Base-by-base conservation (phyloP, 257 asterid genomes). In the Solanum sparsipilum region DNA sequence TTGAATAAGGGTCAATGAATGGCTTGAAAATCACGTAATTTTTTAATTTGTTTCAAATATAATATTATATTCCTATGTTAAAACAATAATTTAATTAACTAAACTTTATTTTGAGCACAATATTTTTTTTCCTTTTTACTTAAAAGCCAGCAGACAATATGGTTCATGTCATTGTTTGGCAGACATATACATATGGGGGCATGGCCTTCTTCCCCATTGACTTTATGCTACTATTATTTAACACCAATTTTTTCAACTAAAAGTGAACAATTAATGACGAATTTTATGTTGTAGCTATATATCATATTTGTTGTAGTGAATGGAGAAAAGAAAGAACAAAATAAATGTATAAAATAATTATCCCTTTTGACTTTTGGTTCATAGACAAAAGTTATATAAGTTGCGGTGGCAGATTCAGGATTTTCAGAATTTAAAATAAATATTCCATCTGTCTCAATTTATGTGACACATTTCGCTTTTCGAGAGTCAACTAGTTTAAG, bases 381-480 rank as follows among this genome's bases (percentile, higher is more conserved):
- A 56, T 16, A 20, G 65, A 56, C n/a, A 6, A 0, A 56, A 56
- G n/a, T 56, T 52, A 52, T 52, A 52, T 52, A 52, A 0, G 4
- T 56, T 56, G n/a, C 0, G 0, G n/a, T 0, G 11, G 4, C 1
- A 0, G 1, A 56, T 56, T 56, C 23, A 56, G 1, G 0, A 56
- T 56, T 18, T 52, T 56, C 0, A 18, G 2, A 56, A 56, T 6
- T 18, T 0, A 7, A 56, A 7, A 56, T 56, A 56, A 6, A 20
- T 16, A 39, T 12, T 38, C 9, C 39, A 0, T 36, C 39, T 36
- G 9, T 36, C 39, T 2, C 38, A 35, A 35, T 35, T 35, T 35
- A 35, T 35, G 38, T 35, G 38, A 35, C 2, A 35, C 38, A 6
- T 35, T 35, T 35, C 8, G 2, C 38, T 35, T 35, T 35, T 35